Evolutionary conservation across 2,329 filamentous ascomycete genomes (phyloP).

Genomic region (Metarhizium robertsii): DNA sequence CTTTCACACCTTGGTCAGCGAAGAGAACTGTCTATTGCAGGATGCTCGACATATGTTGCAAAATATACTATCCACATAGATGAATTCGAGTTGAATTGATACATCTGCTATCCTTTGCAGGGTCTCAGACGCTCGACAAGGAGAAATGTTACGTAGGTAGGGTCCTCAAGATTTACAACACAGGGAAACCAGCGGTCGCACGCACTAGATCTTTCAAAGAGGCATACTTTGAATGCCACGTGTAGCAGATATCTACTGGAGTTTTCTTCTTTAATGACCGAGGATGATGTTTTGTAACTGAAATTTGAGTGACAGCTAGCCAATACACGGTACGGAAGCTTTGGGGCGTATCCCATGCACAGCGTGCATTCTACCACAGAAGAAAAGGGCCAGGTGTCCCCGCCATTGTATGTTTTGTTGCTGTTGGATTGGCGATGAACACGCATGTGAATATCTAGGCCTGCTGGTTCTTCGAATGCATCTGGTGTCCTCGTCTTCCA

Average conservation of each 20-base stretch:
- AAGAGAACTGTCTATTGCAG: background rate
- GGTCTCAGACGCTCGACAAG: background rate
- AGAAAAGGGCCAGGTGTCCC: too few species aligned
- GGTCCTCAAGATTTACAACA: too few species aligned
- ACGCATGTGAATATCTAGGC: background rate
- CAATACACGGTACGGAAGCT: background rate
- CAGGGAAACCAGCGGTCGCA: too few species aligned
- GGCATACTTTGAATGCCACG: background rate
- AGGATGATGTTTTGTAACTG: background rate
- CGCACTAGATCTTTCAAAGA: too few species aligned
- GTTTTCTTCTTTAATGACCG: background rate
- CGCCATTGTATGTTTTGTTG: background rate
- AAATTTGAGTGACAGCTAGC: background rate
- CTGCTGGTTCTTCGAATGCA: background rate
- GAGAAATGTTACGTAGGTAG: too few species aligned
- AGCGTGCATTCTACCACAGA: background rate
- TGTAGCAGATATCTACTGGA: background rate
- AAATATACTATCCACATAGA: background rate
- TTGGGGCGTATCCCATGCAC: background rate
- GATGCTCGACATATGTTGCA: slow-evolving; percentile 5
- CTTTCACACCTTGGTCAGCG: slow-evolving; percentile 6
- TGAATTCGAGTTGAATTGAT: background rate
- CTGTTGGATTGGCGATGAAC: background rate
- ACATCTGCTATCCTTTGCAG: background rate
- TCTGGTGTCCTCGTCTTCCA: background rate